Evolutionary conservation across 2,329 filamentous ascomycete genomes (phyloP).

Genomic region (Trichoderma harzianum): DNA sequence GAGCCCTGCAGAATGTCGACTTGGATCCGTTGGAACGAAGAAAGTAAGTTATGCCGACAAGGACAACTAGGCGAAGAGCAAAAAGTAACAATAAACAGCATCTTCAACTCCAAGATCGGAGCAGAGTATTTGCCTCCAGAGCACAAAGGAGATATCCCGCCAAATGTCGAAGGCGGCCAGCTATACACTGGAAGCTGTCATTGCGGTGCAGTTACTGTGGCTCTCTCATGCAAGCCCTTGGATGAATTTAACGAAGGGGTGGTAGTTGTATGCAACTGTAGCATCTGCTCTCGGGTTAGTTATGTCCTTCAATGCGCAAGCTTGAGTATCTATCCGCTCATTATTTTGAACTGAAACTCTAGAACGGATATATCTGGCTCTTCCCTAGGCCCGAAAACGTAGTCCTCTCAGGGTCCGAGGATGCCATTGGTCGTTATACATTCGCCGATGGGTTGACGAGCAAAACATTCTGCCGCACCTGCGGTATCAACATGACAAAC

Average conservation of each 20-base stretch:
- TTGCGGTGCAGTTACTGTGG: conserved; percentile 47
- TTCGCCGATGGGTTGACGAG: conserved; percentile 32
- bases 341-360: not conserved
- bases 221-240: conserved; percentile 42
- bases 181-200: conserved; percentile 51
- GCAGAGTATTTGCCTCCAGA: conserved; percentile 32
- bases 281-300: conserved; percentile 43
- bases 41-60: conserved; percentile 39
- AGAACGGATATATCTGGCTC: conserved; percentile 46
- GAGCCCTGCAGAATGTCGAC: conserved; percentile 28
- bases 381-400: conserved; percentile 41
- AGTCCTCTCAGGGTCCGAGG: conserved; percentile 36
- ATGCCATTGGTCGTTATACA: conserved; percentile 38
- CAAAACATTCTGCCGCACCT: conserved; percentile 49
- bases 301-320: not conserved
- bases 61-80: conserved; percentile 24
- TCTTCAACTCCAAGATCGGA: not conserved
- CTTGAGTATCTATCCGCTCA: not conserved
- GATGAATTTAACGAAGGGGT: conserved; percentile 33
- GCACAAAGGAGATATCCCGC: conserved; percentile 42
- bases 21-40: conserved; percentile 37
- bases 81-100: not conserved
- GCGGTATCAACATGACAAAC: conserved; percentile 44
- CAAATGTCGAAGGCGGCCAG: conserved; percentile 33
- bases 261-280: conserved; percentile 49